Evolutionary conservation across 257 asterid species (phyloP).

Genomic region (Gardenia jasminoides): DNA sequence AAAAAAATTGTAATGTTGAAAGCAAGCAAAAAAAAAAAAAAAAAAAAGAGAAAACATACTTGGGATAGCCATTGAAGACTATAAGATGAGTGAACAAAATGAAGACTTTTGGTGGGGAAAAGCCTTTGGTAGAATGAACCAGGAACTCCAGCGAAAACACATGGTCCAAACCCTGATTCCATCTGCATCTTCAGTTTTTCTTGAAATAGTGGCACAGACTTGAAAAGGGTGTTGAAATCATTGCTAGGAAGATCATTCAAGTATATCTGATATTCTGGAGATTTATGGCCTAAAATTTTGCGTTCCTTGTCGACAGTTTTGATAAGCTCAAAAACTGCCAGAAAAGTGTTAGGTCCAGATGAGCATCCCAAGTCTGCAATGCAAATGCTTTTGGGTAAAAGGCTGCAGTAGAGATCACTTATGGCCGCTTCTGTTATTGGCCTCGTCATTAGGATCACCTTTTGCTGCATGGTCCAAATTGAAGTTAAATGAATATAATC

Average conservation of each 20-base stretch:
- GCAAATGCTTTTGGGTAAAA: slow-evolving; percentile 19
- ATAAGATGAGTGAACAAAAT: slow-evolving; percentile 67
- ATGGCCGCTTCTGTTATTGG: slow-evolving; percentile 28
- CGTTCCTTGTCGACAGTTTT: slow-evolving; percentile 2
- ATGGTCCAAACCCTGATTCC: slow-evolving; percentile 27
- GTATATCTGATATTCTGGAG: slow-evolving; percentile 47
- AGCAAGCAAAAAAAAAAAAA: background rate
- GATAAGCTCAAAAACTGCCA: slow-evolving; percentile 20
- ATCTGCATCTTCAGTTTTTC: slow-evolving; percentile 23
- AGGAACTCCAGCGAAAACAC: slow-evolving; percentile 49
- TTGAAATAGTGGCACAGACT: slow-evolving; percentile 33
- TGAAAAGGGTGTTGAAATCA: slow-evolving; percentile 63
- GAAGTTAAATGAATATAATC: background rate
- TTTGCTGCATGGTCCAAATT: slow-evolving; percentile 11
- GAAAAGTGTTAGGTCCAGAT: slow-evolving; percentile 57
- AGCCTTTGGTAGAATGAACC: slow-evolving; percentile 66
- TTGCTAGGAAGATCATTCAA: slow-evolving; percentile 68
- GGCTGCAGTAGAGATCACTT: slow-evolving; percentile 22
- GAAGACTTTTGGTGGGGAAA: slow-evolving; percentile 45
- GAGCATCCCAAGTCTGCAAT: slow-evolving; percentile 79
- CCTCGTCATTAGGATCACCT: slow-evolving; percentile 31
- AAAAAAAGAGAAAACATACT: slow-evolving; percentile 16
- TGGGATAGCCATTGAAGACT: slow-evolving; percentile 70
- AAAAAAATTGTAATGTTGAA: background rate
- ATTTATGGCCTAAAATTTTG: slow-evolving; percentile 12